Evolutionary conservation across 371 early-diverging fungal genomes (phyloP), one percentile per base, ranked within the genome.

Genomic region (Mucor plumbeus): DNA sequence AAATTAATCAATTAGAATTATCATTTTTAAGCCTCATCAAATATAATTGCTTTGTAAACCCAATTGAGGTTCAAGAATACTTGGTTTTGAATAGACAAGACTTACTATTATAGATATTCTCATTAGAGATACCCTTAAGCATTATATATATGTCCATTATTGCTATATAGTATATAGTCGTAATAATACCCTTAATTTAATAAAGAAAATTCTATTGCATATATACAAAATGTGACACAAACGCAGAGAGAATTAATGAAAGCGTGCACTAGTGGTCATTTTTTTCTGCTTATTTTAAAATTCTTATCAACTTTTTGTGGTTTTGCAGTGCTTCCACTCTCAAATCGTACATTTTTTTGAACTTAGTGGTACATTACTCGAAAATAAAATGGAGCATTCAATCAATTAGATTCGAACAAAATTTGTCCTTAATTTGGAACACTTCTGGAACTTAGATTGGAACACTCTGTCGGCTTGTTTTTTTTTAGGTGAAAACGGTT

Each of bases 1-100:
- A 76, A 36, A 68, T 76, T 54, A 70, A 73, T 53, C 73, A 73
- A 34, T 59, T 71, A 21, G 76, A 76, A 48, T 38, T 66, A 26
- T 67, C 71, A 0, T 70, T 76, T 53, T 35, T 76, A 38, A 70
- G 68, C 14, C 15, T 76, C 3, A 70, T 76, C 19, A 61, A 73
- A 57, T 73, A 65, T 21, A 66, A 73, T 3, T 73, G 73, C 36
- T 76, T 66, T 64, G 69, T 76, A 0, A 67, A 66, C 17, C 65
- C 66, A 41, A 62, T 57, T 13, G 71, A 76, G 21, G 71, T 76
- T 1, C 70, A 76, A 39, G 41, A 57, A 5, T 76, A 73, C 50
- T 50, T 76, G n/a, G 35, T 59, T 7, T 54, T 57, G 26, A 67
- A 76, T 40, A 60, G 76, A 50, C 68, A 73, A 56, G 76, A 76